Conservation (phyloP, 1,284 basidiomycete genomes). For the Mycosarcoma mackinlayi region DNA sequence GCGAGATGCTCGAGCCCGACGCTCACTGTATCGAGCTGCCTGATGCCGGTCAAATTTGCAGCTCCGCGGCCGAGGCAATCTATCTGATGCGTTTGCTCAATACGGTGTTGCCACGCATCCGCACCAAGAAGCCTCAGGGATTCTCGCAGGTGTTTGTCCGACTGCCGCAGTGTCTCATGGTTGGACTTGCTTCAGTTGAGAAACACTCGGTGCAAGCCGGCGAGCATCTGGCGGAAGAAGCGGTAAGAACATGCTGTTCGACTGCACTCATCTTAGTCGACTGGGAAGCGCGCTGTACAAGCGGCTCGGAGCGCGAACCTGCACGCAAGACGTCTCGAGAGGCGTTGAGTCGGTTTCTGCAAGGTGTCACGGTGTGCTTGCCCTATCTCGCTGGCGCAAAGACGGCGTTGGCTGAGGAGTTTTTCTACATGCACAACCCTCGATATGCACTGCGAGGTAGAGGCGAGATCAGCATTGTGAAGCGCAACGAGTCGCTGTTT, state of each 20-base stretch:
- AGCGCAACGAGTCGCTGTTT: slow-evolving; percentile 33
- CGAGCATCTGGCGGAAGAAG: slow-evolving; percentile 19
- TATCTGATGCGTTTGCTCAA: slow-evolving; percentile 38
- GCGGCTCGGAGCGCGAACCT: slow-evolving; percentile 20
- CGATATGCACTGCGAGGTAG: slow-evolving; percentile 20
- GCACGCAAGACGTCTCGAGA: slow-evolving; percentile 30
- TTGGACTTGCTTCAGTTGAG: slow-evolving; percentile 19
- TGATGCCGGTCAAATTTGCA: slow-evolving; percentile 12
- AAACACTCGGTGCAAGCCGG: background rate
- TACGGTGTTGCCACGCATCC: slow-evolving; percentile 51
- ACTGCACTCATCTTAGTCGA: slow-evolving; percentile 35
- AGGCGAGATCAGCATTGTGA: slow-evolving; percentile 18
- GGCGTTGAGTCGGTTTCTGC: slow-evolving; percentile 30
- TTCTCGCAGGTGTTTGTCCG: slow-evolving; percentile 52
- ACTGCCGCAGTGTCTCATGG: slow-evolving; percentile 42
- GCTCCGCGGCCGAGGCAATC: slow-evolving; percentile 27
- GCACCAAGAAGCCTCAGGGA: slow-evolving; percentile 54
- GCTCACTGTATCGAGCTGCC: slow-evolving; percentile 2
- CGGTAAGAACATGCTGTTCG: slow-evolving; percentile 36
- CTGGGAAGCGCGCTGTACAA: slow-evolving; percentile 39
- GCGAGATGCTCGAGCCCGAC: slow-evolving; percentile 30
- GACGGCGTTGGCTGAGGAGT: slow-evolving; percentile 30
- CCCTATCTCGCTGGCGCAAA: slow-evolving; percentile 30
- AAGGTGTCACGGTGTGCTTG: slow-evolving; percentile 37
- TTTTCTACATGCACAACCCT: slow-evolving; percentile 21